Base-by-base conservation (phyloP, 352 stramenopile genomes). In the Phytopythium kandeliae region DNA sequence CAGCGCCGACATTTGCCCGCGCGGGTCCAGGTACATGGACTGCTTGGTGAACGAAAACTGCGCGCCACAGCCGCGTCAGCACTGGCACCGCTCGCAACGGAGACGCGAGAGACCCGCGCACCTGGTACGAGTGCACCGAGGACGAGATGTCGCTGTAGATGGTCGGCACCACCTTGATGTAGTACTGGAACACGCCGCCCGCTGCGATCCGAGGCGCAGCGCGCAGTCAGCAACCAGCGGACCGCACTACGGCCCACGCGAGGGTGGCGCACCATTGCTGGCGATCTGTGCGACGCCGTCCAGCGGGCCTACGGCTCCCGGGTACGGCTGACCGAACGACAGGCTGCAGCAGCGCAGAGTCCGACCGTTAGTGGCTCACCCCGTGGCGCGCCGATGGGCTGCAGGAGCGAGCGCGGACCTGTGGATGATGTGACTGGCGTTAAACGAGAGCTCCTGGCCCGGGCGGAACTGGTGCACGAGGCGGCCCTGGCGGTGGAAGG, bases 1-100 rank as follows among this genome's bases (percentile, higher is more conserved):
- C 11, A 93, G 74, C 22, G 79, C 81, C 30, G 71, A 71, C 63
- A 93, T 75, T 47, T 82, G 77, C 16, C 79, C 76, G 25, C 59
- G 69, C 4, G 75, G 68, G 34, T 90, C 65, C 61, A 93, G 54
- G 54, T 90, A 93, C 40, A 77, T 79, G 50, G 67, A 55, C 56
- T 93, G 81, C 56, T 91, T 74, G n/a, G 80, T 94, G 64, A 86
- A 85, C 43, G 79, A 85, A 41, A 90, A 92, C 80, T 92, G 49
- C 13, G 0, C 50, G 28, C 36, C 13, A 46, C 24, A 2, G 8
- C 22, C 40, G 11, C 21, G 15, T 12, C 10, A 19, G 38, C 30
- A 11, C 9, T 31, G 28, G 4, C 4, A 33, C 15, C 13, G 13
- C 26, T 21, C 15, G 5, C 5, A 33, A 33, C 28, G 10, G 10